A percentile compares a stretch with the other conserved stretches of the same genome.
Evolutionary conservation across 2,329 filamentous ascomycete genomes (phyloP).

Genomic region (Fusarium nematophilum): DNA sequence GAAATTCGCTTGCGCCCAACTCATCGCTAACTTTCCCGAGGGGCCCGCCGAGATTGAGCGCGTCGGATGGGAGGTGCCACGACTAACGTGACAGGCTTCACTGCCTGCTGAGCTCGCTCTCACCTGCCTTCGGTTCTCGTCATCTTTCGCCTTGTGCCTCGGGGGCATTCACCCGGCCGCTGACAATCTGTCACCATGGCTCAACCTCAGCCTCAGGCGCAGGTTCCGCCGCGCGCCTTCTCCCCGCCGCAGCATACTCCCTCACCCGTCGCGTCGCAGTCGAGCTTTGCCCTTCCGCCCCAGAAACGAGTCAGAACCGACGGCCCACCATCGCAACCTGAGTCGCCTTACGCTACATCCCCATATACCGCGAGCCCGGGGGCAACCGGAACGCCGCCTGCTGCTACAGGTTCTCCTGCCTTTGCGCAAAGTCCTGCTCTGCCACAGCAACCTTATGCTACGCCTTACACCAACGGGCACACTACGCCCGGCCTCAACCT

Average conservation of each 20-base stretch:
- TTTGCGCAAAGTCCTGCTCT: slow-evolving; percentile 50
- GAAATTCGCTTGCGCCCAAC: slow-evolving; percentile 8
- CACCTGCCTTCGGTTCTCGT: slow-evolving; percentile 20
- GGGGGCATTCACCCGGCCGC: slow-evolving; percentile 10
- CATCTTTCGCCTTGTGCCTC: slow-evolving; percentile 12
- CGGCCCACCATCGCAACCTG: slow-evolving; percentile 74
- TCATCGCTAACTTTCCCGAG: slow-evolving; percentile 25
- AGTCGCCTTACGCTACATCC: slow-evolving; percentile 69
- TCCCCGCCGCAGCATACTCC: slow-evolving; percentile 72
- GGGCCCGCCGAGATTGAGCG: slow-evolving; percentile 37
- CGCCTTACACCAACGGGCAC: slow-evolving; percentile 55
- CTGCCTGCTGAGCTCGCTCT: slow-evolving; percentile 57
- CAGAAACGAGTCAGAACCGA: slow-evolving; percentile 73
- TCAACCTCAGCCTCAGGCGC: slow-evolving; percentile 63
- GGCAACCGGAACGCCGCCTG: slow-evolving; percentile 54
- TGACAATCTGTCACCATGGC: slow-evolving; percentile 58
- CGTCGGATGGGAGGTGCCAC: slow-evolving; percentile 61
- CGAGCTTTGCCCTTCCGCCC: slow-evolving; percentile 70
- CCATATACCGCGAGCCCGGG: slow-evolving; percentile 62
- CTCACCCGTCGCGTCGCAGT: slow-evolving; percentile 68
- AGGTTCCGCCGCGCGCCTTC: slow-evolving; percentile 65
- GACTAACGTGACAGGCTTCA: slow-evolving; percentile 61
- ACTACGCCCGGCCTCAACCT: slow-evolving; percentile 50
- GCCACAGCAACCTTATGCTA: slow-evolving; percentile 47
- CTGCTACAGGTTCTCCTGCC: slow-evolving; percentile 51